phyloP scores from a whole-genome alignment of 768 basidiomycete species.

The Austroboletus eburneus region DNA sequence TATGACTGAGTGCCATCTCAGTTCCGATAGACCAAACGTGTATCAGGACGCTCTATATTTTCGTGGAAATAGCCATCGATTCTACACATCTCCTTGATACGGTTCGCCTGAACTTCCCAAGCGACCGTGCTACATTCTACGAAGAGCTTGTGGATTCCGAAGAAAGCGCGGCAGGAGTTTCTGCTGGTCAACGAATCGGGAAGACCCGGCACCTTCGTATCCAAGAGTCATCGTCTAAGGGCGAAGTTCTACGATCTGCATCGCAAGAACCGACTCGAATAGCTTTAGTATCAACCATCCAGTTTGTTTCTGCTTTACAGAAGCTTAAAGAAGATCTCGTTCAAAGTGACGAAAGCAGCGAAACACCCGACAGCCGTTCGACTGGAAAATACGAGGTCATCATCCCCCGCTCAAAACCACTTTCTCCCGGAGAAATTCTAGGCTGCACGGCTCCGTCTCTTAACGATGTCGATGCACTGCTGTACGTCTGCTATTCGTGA shows the following conservation, averaged over 20 bases:
- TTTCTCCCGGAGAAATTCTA: constrained; percentile 94
- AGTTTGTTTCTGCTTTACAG: constrained; percentile 93
- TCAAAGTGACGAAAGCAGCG: constrained; percentile 29
- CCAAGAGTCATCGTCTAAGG: constrained; percentile 35
- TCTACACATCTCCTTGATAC: constrained; percentile 77
- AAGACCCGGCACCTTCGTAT: constrained; percentile 53
- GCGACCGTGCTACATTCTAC: constrained; percentile 62
- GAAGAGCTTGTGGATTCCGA: constrained; percentile 59
- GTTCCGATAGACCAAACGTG: constrained; percentile 93
- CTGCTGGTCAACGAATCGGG: constrained; percentile 42
- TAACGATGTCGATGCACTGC: constrained; percentile 77
- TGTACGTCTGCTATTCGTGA: constrained; percentile 50
- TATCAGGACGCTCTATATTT: constrained; percentile 94
- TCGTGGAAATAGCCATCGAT: constrained; percentile 96
- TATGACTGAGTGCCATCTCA: constrained; percentile 28
- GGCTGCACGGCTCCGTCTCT: constrained; percentile 94
- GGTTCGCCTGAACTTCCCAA: constrained; percentile 86
- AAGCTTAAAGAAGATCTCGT: constrained; percentile 77
- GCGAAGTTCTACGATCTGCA: constrained; percentile 2
- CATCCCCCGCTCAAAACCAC: constrained; percentile 84
- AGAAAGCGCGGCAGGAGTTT: constrained; percentile 42
- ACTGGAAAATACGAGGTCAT: constrained; percentile 65
- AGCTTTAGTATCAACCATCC: constrained; percentile 94
- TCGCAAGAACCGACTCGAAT: constrained; percentile 53
- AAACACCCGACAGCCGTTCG: constrained; percentile 33